Evolutionary conservation across 345 rosid species (phyloP), one percentile per base, ranked within the genome.

Genomic region (Microthlaspi erraticum): DNA sequence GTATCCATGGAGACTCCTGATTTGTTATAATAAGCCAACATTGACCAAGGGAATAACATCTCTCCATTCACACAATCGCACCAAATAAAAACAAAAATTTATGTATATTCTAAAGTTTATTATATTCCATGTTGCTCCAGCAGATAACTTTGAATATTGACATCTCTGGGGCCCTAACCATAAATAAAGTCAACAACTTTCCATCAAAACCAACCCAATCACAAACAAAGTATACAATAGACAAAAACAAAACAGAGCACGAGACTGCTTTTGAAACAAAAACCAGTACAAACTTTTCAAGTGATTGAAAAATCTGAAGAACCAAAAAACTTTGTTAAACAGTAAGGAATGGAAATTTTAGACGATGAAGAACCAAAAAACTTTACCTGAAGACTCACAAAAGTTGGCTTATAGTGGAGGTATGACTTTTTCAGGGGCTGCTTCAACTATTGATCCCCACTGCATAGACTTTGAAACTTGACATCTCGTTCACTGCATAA

Each of bases 141-240:
- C 51, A 23, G 44, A 67, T 54, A 67, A 74, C 44, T 60, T 74
- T 67, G 73, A 67, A 44, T 51, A 67, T 60, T 60, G 57, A 13
- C 2, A 71, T 18, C 63, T 34, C 48, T 50, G 44, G 44, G 10
- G 2, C 44, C 68, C 32, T 42, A 53, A 51, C 38, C 34, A 67
- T 52, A 52, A 50, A 34, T 19, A 36, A 58, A 73, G 61, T 33
- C 78, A 60, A 34, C 69, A 60, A 29, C 38, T 23, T 67, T 60
- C 56, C 34, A 7, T 41, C 66, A 19, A 52, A 43, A 52, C 63
- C 64, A 52, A 54, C 32, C 60, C 38, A 53, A 73, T 46, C 29
- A 57, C 43, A 26, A 46, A 64, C 31, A 55, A 55, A 6, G 42
- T 14, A 10, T 16, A 10, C 70, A 43, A 31, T 16, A 38, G 12